Conservation (phyloP, 495 filamentous ascomycete genomes). For the Aspergillus diversus region DNA sequence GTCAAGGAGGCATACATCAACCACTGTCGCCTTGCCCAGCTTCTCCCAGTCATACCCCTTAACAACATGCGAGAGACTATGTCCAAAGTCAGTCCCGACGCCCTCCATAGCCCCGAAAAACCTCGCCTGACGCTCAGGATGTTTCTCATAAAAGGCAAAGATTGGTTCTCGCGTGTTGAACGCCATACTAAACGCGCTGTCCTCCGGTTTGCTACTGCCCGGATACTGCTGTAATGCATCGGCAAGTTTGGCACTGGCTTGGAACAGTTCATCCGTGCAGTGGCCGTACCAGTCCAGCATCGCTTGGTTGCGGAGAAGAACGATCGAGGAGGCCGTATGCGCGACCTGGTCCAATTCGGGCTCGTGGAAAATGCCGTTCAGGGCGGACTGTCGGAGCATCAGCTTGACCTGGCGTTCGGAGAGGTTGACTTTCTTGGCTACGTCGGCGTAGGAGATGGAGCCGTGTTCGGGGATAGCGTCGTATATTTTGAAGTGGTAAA, state of each 20-base stretch:
- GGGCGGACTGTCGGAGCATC: neutral
- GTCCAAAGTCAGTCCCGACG: neutral
- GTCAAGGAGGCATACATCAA: neutral
- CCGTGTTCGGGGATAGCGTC: slow-evolving; percentile 2
- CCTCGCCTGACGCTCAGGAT: neutral
- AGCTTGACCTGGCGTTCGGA: neutral
- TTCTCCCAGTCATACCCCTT: slow-evolving; percentile 3
- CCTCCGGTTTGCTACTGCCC: neutral
- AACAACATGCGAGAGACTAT: neutral
- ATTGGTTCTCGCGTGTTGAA: slow-evolving; percentile 1
- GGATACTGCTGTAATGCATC: neutral
- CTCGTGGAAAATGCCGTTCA: slow-evolving; percentile 5
- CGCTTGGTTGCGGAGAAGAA: neutral
- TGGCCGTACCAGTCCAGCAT: slow-evolving; percentile 1
- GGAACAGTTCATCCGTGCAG: slow-evolving; percentile 2
- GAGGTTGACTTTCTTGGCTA: slow-evolving; percentile 2
- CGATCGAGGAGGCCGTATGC: neutral
- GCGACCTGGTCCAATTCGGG: slow-evolving; percentile 1
- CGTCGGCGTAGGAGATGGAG: slow-evolving; percentile 1
- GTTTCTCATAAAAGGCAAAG: slow-evolving; percentile 4
- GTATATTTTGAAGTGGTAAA: slow-evolving; percentile 7
- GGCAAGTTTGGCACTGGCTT: neutral
- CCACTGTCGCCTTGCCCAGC: neutral
- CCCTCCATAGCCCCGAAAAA: slow-evolving; percentile 1
- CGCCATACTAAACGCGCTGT: slow-evolving; percentile 2